These are phyloP conservation scores for Penicillium freii DNA, from an alignment of 2,329 filamentous ascomycete species.

Conservation along the genomic window DNA sequence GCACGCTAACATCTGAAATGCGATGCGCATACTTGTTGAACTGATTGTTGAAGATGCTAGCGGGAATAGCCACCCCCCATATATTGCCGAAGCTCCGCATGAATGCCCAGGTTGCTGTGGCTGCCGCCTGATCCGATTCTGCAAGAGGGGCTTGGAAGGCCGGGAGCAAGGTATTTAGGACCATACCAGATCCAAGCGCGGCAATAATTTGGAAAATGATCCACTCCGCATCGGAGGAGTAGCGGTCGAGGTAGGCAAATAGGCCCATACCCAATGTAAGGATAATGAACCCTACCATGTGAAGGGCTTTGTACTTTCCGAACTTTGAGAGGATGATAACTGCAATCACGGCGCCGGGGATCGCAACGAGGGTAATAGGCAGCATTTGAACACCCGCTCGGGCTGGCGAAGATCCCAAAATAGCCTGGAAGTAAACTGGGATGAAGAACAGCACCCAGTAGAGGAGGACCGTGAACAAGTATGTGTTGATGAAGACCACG, in stretches of 20 bases:
- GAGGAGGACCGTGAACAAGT: slow-evolving; percentile 37
- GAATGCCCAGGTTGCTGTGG: slow-evolving; percentile 25
- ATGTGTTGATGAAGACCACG: slow-evolving; percentile 35
- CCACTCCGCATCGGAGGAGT: slow-evolving; percentile 42
- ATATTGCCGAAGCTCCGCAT: slow-evolving; percentile 26
- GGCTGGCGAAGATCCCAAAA: slow-evolving; percentile 31
- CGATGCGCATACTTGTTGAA: background rate
- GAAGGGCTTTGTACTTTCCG: slow-evolving; percentile 33
- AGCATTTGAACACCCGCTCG: slow-evolving; percentile 26
- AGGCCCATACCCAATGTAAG: slow-evolving; percentile 46
- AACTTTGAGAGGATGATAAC: slow-evolving; percentile 24
- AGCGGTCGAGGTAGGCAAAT: slow-evolving; percentile 36
- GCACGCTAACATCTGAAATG: background rate
- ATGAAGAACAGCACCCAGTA: slow-evolving; percentile 43
- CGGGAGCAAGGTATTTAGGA: slow-evolving; percentile 22
- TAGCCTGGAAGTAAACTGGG: slow-evolving; percentile 46
- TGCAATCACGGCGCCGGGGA: slow-evolving; percentile 23
- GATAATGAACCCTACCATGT: slow-evolving; percentile 39
- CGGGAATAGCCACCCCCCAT: slow-evolving; percentile 17
- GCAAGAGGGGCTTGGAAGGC: slow-evolving; percentile 24
- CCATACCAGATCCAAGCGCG: slow-evolving; percentile 20
- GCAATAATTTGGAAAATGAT: slow-evolving; percentile 28
- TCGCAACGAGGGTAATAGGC: slow-evolving; percentile 17
- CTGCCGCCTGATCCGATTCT: slow-evolving; percentile 21
- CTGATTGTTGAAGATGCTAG: background rate